phyloP scores from a whole-genome alignment of 164 flowering plant species.

The Vitis cinerea region DNA sequence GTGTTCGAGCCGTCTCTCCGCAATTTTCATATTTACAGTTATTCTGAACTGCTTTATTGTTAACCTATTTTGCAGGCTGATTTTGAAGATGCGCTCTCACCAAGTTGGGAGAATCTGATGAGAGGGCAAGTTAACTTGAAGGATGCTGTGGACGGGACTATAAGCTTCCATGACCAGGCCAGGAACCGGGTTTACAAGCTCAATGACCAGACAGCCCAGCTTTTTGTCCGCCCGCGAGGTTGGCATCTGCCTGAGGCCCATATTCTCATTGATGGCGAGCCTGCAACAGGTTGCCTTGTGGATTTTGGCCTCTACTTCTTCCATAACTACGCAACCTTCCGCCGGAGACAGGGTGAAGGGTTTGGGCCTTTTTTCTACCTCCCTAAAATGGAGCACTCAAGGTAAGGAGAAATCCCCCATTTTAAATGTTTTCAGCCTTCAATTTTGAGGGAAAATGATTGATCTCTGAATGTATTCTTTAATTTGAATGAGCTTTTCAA shows the following conservation, averaged over 20 bases:
- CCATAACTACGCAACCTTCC: conserved; percentile 69
- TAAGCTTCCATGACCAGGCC: conserved; percentile 70
- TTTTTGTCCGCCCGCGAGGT: conserved; percentile 89
- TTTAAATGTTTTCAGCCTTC: background rate
- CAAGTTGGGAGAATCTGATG: conserved; percentile 91
- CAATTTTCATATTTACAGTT: too few relatives aligned
- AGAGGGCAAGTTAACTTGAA: conserved; percentile 69
- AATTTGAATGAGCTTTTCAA: too few relatives aligned
- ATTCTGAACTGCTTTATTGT: too few relatives aligned
- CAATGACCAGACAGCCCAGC: conserved; percentile 73
- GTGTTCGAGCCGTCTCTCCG: too few relatives aligned
- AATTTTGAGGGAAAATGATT: too few relatives aligned
- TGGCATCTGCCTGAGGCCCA: conserved; percentile 97
- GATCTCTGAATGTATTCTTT: too few relatives aligned
- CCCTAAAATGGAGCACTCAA: conserved; percentile 92
- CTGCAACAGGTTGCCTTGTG: conserved; percentile 82
- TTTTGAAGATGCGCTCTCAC: conserved; percentile 88
- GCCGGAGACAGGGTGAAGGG: conserved; percentile 68
- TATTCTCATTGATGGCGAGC: conserved; percentile 79
- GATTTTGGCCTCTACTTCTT: conserved; percentile 91
- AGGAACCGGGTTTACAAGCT: conserved; percentile 84
- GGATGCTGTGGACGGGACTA: conserved; percentile 86
- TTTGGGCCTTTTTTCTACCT: conserved; percentile 96
- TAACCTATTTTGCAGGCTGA: conserved; percentile 53
- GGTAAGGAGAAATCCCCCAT: conserved; percentile 33